Percentiles rank a stretch among this genome's conserved stretches.
These are phyloP conservation scores for Botryotinia calthae DNA, from an alignment of 2,329 filamentous ascomycete genomes.

Conservation along the genomic window DNA sequence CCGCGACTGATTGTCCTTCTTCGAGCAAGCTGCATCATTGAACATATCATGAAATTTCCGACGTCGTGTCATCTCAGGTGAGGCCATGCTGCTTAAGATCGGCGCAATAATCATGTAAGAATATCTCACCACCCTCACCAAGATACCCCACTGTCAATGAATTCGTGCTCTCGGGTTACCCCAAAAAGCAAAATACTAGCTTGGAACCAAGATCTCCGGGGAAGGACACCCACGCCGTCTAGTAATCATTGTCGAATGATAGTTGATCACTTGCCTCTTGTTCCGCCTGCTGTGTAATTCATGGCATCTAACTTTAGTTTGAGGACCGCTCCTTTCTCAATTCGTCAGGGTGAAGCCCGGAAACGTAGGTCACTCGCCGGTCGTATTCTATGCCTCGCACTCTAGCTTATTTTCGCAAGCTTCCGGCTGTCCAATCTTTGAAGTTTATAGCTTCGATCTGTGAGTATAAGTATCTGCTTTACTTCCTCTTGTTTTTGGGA, in stretches of 20 bases:
- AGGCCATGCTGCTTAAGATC: not conserved
- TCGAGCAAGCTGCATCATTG: conserved; percentile 5
- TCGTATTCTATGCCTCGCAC: not conserved
- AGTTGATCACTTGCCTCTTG: conserved; percentile 6
- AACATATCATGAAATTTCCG: not conserved
- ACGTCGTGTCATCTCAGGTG: not conserved
- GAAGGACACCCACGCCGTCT: not conserved
- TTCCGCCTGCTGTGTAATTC: not conserved
- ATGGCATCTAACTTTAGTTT: not conserved
- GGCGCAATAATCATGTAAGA: not conserved
- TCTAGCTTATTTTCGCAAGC: not conserved
- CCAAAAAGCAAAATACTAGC: not conserved
- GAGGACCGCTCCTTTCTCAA: not conserved
- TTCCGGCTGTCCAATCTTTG: not conserved
- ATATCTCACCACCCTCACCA: not conserved
- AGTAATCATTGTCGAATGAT: not conserved
- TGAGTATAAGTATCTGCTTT: conserved; percentile 13
- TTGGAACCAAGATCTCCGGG: not conserved
- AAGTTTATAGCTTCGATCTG: not conserved
- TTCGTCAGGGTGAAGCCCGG: not conserved
- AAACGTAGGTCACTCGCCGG: not conserved
- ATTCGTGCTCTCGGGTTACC: not conserved
- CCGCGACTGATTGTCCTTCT: not conserved
- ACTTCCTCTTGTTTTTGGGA: not conserved
- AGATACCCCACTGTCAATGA: not conserved